Evolutionary conservation across 495 filamentous ascomycete species (phyloP).

Genomic region (Penicillium coprophilum): DNA sequence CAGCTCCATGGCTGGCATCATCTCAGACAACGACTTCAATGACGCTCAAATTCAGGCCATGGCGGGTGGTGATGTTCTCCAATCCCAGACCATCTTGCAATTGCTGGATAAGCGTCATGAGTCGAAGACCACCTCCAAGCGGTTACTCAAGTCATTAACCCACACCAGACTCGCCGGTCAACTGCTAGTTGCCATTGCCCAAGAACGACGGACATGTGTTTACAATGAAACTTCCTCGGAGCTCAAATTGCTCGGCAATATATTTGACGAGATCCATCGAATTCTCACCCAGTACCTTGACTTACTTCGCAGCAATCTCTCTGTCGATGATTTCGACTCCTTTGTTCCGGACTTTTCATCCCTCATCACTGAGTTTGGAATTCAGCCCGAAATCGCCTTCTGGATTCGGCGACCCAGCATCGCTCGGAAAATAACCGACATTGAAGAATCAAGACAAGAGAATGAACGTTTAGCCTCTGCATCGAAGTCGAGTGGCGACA

Average conservation of each 20-base stretch:
- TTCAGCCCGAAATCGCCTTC: slow-evolving; percentile 83
- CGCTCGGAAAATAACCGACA: slow-evolving; percentile 50
- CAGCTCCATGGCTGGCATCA: slow-evolving; percentile 87
- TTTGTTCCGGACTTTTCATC: slow-evolving; percentile 72
- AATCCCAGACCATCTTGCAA: slow-evolving; percentile 72
- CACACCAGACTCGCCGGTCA: slow-evolving; percentile 70
- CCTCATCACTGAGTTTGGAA: slow-evolving; percentile 74
- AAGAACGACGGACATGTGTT: slow-evolving; percentile 78
- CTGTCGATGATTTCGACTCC: slow-evolving; percentile 73
- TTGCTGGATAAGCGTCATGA: slow-evolving; percentile 78
- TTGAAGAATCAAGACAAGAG: slow-evolving; percentile 37
- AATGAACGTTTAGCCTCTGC: slow-evolving; percentile 19
- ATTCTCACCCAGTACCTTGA: slow-evolving; percentile 87
- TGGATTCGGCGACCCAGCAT: slow-evolving; percentile 77
- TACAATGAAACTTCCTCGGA: slow-evolving; percentile 68
- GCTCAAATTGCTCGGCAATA: slow-evolving; percentile 76
- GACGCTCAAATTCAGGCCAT: slow-evolving; percentile 83
- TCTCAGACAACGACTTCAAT: slow-evolving; percentile 79
- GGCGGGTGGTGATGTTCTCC: slow-evolving; percentile 78
- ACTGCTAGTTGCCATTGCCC: slow-evolving; percentile 83
- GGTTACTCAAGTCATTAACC: slow-evolving; percentile 75
- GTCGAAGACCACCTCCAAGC: slow-evolving; percentile 62
- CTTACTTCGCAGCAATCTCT: slow-evolving; percentile 75
- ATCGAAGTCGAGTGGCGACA: slow-evolving; percentile 27
- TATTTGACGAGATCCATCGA: slow-evolving; percentile 86